These are phyloP conservation scores for Pseudocercospora musae DNA, from an alignment of 2,329 filamentous ascomycete genomes.

Conservation along the genomic window DNA sequence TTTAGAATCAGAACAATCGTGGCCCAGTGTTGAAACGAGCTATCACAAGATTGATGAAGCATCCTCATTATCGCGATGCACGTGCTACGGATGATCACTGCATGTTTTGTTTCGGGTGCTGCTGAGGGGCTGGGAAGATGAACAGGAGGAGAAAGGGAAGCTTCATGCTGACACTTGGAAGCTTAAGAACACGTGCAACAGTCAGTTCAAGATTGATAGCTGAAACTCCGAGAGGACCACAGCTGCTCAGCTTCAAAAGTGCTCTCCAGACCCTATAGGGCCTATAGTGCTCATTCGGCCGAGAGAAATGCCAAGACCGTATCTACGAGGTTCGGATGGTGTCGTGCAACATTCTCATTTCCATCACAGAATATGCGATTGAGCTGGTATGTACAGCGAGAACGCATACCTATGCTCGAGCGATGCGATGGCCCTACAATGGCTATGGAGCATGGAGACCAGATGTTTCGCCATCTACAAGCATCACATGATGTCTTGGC, in stretches of 20 bases:
- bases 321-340: too few relatives aligned
- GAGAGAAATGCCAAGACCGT: too few relatives aligned
- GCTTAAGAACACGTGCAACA: slow-evolving; percentile 62
- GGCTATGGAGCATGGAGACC: too few relatives aligned
- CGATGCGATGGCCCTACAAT: too few relatives aligned
- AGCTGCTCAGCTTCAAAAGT: slow-evolving; percentile 6
- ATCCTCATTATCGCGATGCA: slow-evolving; percentile 62
- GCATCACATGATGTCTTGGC: slow-evolving; percentile 11
- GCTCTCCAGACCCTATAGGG: too few relatives aligned
- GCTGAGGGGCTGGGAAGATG: slow-evolving; percentile 45
- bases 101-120: slow-evolving; percentile 61
- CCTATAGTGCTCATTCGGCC: too few relatives aligned
- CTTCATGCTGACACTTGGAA: slow-evolving; percentile 64
- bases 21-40: slow-evolving; percentile 55
- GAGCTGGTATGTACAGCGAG: too few relatives aligned
- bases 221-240: slow-evolving; percentile 28
- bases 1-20: slow-evolving; percentile 56
- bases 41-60: slow-evolving; percentile 64
- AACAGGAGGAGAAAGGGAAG: slow-evolving; percentile 36
- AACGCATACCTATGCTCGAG: too few relatives aligned
- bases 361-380: too few relatives aligned
- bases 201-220: slow-evolving; percentile 55
- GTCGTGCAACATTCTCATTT: too few relatives aligned
- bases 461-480: too few relatives aligned
- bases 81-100: slow-evolving; percentile 69